Evolutionary conservation across 805 yeast genomes (phyloP).

Genomic region (Yarrowia sp.): DNA sequence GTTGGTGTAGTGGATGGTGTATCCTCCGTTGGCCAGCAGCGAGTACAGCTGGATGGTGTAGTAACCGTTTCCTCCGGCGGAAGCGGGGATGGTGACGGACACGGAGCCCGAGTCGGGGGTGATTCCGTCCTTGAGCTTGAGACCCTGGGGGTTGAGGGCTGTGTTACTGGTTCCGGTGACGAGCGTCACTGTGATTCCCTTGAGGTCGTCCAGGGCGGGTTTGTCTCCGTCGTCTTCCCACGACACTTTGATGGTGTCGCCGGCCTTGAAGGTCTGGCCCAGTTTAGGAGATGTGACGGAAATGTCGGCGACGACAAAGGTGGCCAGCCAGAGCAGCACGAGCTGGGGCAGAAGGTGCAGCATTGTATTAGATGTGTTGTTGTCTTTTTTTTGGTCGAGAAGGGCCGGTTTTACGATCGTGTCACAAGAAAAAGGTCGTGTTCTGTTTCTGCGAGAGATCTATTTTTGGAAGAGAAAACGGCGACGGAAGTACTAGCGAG

Average conservation of each 20-base stretch:
- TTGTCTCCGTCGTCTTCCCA: constrained; percentile 65
- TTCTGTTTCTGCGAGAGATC: neutral
- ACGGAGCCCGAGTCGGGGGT: constrained; percentile 8
- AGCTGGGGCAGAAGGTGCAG: constrained; percentile 39
- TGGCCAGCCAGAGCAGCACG: constrained; percentile 38
- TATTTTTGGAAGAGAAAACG: constrained; percentile 11
- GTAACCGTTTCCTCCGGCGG: constrained; percentile 65
- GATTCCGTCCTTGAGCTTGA: constrained; percentile 20
- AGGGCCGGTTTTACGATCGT: neutral
- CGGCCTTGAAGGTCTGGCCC: constrained; percentile 54
- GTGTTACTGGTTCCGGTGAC: constrained; percentile 64
- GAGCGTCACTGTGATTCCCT: constrained; percentile 59
- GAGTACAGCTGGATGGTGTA: constrained; percentile 77
- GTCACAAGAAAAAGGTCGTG: constrained; percentile 5
- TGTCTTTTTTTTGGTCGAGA: neutral
- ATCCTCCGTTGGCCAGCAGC: constrained; percentile 52
- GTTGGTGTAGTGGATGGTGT: constrained; percentile 69
- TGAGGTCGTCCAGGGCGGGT: constrained; percentile 57
- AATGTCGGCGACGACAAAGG: constrained; percentile 58
- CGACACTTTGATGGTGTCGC: constrained; percentile 50
- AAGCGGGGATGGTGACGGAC: constrained; percentile 44
- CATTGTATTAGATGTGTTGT: constrained; percentile 27
- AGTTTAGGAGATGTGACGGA: constrained; percentile 54
- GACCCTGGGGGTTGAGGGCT: constrained; percentile 3
- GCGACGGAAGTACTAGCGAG: constrained; percentile 13